Base-by-base conservation (phyloP, 805 yeast genomes). In the Wickerhamiella bombiphila region DNA sequence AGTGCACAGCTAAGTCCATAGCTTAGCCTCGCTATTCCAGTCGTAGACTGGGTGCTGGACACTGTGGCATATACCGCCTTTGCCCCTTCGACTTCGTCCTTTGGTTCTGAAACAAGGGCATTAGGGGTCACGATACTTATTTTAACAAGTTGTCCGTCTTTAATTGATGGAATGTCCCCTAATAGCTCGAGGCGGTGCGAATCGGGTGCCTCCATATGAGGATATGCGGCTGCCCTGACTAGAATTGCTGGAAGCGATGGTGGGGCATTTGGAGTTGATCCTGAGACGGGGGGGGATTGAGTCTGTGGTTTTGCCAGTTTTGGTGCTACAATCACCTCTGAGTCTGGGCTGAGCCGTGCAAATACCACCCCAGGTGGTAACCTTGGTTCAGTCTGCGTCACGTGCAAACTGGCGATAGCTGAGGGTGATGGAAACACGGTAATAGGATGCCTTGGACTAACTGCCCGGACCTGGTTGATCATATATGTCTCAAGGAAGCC, bases 241-340 rank as follows among this genome's bases (percentile, higher is more conserved):
- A 39, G 20, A 3, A 17, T 21, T 8, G 19, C 24, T 3, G 34
- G 29, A 3, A 15, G 33, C 8, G 32, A 20, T 5, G 30, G 38
- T 22, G 26, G 26, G 13, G 26, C 26, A n/a, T n/a, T n/a, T n/a
- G n/a, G n/a, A 9, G 15, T 20, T 7, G 15, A 14, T 29, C 15
- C 32, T 29, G 32, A 9, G 9, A 14, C 32, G 8, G 22, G 11
- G 7, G 19, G 8, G 6, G 32, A 4, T 8, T 15, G 32, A 16
- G 17, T 26, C 51, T 45, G 50, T 24, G 9, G 11, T 25, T 3
- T 8, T 28, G 7, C 6, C 2, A 4, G 26, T 53, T 58, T 75
- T 1, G 97, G 96, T 5, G 93, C 82, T 21, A 88, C 75, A 39
- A 78, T 69, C 11, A 81, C 68, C 46, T 80, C 82, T 16, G 85